A percentile compares a stretch with the other conserved stretches of the same genome.
These are phyloP conservation scores for Malassezia nana DNA, from an alignment of 1,284 basidiomycete species.

Conservation along the genomic window DNA sequence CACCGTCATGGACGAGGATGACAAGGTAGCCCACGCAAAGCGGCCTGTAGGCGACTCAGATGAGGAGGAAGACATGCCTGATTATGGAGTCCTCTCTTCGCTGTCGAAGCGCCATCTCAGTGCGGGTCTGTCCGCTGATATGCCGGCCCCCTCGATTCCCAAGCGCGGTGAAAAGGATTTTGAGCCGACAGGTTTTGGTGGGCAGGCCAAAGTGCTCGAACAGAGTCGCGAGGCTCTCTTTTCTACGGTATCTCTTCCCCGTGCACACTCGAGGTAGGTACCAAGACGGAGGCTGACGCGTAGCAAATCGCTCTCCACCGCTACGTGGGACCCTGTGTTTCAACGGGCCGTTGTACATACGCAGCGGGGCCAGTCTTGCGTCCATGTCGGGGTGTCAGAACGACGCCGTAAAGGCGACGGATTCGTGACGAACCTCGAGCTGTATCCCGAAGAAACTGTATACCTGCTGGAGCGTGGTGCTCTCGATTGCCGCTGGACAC, in stretches of 20 bases:
- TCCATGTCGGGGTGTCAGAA: constrained; percentile 29
- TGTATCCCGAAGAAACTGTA: constrained; percentile 85
- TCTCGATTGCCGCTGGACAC: constrained; percentile 54
- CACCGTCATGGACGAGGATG: constrained; percentile 12
- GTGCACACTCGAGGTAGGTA: constrained; percentile 41
- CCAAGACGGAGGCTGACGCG: not conserved
- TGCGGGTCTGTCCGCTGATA: not conserved
- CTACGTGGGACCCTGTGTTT: constrained; percentile 30
- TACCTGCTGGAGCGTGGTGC: constrained; percentile 78
- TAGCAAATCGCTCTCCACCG: constrained; percentile 27
- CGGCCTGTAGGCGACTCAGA: constrained; percentile 1
- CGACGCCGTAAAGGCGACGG: constrained; percentile 2
- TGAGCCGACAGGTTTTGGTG: constrained; percentile 60
- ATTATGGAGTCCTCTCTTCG: constrained; percentile 15
- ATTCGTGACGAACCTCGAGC: constrained; percentile 52
- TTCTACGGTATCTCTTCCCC: constrained; percentile 62
- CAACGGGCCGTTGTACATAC: constrained; percentile 30
- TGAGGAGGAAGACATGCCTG: constrained; percentile 18
- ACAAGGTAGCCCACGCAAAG: not conserved
- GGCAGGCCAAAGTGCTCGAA: constrained; percentile 69
- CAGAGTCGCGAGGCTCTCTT: constrained; percentile 73
- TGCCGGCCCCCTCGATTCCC: constrained; percentile 23
- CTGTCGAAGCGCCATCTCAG: constrained; percentile 2
- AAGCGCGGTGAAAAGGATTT: constrained; percentile 53
- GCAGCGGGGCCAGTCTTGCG: constrained; percentile 34